These are phyloP conservation scores for Elsinoe fawcettii DNA, from an alignment of 2,329 filamentous ascomycete species.

Conservation along the genomic window DNA sequence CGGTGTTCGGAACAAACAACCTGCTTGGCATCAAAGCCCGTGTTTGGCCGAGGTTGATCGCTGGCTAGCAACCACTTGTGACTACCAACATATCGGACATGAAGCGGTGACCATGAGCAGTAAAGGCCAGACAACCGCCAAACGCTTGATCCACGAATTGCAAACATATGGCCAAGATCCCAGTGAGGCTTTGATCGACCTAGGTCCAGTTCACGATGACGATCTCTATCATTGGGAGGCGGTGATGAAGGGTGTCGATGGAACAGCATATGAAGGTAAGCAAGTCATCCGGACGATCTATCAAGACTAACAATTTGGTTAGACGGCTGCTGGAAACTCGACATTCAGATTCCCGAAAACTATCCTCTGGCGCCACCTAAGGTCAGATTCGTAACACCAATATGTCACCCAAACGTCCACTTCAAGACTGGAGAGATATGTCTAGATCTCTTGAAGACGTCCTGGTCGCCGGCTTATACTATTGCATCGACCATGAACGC, in stretches of 20 bases:
- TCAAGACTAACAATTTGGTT: not conserved
- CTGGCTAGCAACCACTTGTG: not conserved
- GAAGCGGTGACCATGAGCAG: slow-evolving; percentile 9
- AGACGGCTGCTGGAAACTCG: slow-evolving; percentile 75
- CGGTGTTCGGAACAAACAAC: not conserved
- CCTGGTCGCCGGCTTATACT: slow-evolving; percentile 81
- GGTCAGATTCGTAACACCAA: slow-evolving; percentile 72
- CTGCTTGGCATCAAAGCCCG: slow-evolving; percentile 1
- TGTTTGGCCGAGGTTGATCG: slow-evolving; percentile 1
- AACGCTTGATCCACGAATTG: slow-evolving; percentile 56
- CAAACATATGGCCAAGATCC: slow-evolving; percentile 49
- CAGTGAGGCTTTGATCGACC: slow-evolving; percentile 48
- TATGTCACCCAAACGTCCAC: slow-evolving; percentile 76
- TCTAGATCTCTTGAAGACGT: slow-evolving; percentile 68
- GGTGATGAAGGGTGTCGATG: slow-evolving; percentile 51
- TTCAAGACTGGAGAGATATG: slow-evolving; percentile 82
- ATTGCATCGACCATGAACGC: slow-evolving; percentile 66
- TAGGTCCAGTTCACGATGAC: slow-evolving; percentile 50
- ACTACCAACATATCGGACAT: not conserved
- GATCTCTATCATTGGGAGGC: slow-evolving; percentile 54
- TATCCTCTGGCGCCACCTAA: slow-evolving; percentile 75
- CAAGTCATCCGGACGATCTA: not conserved
- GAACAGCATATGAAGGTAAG: slow-evolving; percentile 54
- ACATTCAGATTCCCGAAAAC: slow-evolving; percentile 63
- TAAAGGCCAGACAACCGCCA: slow-evolving; percentile 31